Evolutionary conservation across 2,329 filamentous ascomycete genomes (phyloP).

Genomic region (Diplodia scrobiculata): DNA sequence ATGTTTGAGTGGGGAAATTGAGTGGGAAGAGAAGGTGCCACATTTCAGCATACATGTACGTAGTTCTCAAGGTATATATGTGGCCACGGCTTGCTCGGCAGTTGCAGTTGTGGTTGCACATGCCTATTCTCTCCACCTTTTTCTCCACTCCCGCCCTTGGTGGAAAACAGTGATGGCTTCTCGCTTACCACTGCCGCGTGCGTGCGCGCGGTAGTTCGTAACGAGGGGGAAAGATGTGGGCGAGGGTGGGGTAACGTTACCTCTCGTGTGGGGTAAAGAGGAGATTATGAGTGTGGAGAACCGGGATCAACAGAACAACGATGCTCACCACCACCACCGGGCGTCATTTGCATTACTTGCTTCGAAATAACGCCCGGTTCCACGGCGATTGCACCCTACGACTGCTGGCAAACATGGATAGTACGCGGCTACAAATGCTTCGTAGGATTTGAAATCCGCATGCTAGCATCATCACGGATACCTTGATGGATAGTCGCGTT

Average conservation of each 20-base stretch:
- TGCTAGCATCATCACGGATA: neutral
- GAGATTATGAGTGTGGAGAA: neutral
- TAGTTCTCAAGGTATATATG: neutral
- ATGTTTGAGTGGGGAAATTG: neutral
- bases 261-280: constrained; percentile 13
- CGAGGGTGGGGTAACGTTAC: constrained; percentile 14
- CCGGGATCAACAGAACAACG: neutral
- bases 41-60: neutral
- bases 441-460: neutral
- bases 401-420: neutral
- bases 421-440: neutral
- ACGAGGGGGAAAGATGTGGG: constrained; percentile 3
- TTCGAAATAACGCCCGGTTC: neutral
- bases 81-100: neutral
- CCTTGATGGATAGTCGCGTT: neutral
- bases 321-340: neutral
- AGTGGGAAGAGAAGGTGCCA: neutral
- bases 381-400: neutral
- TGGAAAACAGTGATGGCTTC: neutral
- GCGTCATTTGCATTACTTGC: neutral
- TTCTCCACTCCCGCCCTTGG: neutral
- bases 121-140: neutral
- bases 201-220: neutral
- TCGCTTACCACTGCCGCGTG: neutral
- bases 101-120: neutral